Percentiles rank a stretch among this genome's conserved stretches.
Conservation (phyloP, 108 stramenopile species). For the Skeletonema costatum region DNA sequence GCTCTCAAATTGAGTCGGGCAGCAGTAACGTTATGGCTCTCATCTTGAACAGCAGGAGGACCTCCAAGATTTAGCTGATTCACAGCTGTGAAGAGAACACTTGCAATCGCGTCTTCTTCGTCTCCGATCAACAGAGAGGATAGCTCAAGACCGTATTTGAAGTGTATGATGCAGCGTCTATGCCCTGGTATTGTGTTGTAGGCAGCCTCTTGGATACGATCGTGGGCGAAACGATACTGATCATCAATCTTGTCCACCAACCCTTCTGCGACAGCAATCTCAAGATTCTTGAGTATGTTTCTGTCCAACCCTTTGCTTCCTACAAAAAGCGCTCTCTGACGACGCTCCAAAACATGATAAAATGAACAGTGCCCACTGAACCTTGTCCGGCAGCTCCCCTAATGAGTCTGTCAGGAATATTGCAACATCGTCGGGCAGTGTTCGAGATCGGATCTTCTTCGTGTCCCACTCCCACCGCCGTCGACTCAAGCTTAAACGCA, state of each 20-base stretch:
- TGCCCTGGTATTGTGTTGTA: background rate
- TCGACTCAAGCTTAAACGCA: background rate
- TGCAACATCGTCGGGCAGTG: background rate
- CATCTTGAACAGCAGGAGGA: background rate
- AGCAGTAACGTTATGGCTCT: too few relatives aligned
- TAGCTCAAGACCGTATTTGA: background rate
- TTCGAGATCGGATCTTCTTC: background rate
- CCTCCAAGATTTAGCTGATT: background rate
- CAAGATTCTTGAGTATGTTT: background rate
- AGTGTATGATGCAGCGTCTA: background rate
- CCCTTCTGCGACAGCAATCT: constrained; percentile 6
- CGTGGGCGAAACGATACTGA: background rate
- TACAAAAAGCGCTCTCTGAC: background rate
- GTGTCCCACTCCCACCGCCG: background rate
- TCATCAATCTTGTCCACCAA: constrained; percentile 5
- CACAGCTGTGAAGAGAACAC: background rate
- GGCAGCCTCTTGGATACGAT: too few relatives aligned
- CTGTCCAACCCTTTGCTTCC: background rate
- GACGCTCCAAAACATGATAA: constrained; percentile 16
- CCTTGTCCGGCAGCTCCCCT: background rate
- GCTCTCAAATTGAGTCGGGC: too few relatives aligned
- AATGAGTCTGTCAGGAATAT: background rate
- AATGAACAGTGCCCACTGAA: background rate
- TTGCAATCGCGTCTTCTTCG: too few relatives aligned
- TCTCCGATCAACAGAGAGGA: too few relatives aligned